phyloP scores from a whole-genome alignment of 2,329 filamentous ascomycete genomes.

The Cadophora malorum region DNA sequence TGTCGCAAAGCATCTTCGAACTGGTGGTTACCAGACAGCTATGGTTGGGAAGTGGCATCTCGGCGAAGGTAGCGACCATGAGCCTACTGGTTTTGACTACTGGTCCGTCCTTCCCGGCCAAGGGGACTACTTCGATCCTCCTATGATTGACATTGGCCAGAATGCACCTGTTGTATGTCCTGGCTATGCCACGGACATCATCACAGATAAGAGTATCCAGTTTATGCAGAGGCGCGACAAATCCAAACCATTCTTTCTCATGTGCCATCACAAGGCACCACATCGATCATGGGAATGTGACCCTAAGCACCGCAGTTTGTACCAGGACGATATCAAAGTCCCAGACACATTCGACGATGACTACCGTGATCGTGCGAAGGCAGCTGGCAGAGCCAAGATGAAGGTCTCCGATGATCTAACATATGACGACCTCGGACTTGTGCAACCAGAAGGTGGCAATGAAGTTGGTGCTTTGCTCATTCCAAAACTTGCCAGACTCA shows the following conservation, averaged over 20 bases:
- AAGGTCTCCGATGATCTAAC: neutral
- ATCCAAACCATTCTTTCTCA: neutral
- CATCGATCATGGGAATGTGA: neutral
- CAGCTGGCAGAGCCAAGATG: conserved; percentile 3
- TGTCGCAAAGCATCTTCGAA: neutral
- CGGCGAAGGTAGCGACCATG: neutral
- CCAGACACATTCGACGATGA: conserved; percentile 1
- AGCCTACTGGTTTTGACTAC: neutral
- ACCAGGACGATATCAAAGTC: conserved; percentile 1
- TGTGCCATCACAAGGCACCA: neutral
- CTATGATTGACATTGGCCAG: neutral
- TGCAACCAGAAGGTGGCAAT: neutral
- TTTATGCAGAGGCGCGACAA: neutral
- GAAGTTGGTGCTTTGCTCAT: conserved; percentile 5
- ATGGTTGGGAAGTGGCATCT: neutral
- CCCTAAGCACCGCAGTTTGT: neutral
- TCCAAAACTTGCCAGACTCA: neutral
- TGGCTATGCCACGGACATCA: neutral
- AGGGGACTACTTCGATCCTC: neutral
- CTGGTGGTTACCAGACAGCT: neutral
- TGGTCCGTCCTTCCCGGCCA: neutral
- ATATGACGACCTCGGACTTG: neutral
- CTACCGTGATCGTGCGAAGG: conserved; percentile 1
- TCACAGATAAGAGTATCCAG: neutral
- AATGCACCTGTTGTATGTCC: neutral